Evolutionary conservation across 148 eudicot species (phyloP), one percentile per base, ranked within the genome.

Genomic region (Nyssa sinensis): DNA sequence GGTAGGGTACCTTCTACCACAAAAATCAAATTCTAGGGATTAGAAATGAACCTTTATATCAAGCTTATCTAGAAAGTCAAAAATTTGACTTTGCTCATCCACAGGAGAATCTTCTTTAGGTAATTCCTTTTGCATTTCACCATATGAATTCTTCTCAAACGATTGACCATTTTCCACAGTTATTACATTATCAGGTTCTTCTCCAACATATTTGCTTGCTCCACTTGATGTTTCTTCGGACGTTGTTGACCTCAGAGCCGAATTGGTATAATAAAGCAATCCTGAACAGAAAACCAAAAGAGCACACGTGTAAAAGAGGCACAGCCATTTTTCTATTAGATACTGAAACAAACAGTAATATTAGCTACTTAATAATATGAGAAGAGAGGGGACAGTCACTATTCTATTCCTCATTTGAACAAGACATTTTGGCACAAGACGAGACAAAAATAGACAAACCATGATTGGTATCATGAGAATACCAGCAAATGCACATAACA

Each of bases 191-290:
- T 78, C 81, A 55, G 67, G 55, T 33, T 77, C 81, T 61, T 78
- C 76, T 64, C 57, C 79, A 7, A 37, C 39, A 79, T 71, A 85
- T 14, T 67, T 78, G 75, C 63, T 81, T 37, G 73, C 21, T 21
- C 62, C 73, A 19, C 72, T 83, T 21, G 90, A 79, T 9, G 70
- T 70, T 24, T 86, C 88, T 34, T 92, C 92, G 6, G 88, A 83
- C 1, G 73, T 62, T 14, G 77, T 53, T 72, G 88, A 80, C 70
- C 81, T 86, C 49, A 83, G 47, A 24, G 79, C 69, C 21, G 80
- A 70, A 30, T 70, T 78, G 23, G 16, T 70, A 63, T 23, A 64
- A 66, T 62, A 73, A 32, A 59, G 51, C 31, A 70, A 24, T 8
- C 88, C 96, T 89, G 79, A 57, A 44, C 66, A 30, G 19, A 11